Percentiles rank a stretch among this genome's conserved stretches.
phyloP scores from a whole-genome alignment of 176 grass and related monocot species.

The Urochloa ruziziensis region DNA sequence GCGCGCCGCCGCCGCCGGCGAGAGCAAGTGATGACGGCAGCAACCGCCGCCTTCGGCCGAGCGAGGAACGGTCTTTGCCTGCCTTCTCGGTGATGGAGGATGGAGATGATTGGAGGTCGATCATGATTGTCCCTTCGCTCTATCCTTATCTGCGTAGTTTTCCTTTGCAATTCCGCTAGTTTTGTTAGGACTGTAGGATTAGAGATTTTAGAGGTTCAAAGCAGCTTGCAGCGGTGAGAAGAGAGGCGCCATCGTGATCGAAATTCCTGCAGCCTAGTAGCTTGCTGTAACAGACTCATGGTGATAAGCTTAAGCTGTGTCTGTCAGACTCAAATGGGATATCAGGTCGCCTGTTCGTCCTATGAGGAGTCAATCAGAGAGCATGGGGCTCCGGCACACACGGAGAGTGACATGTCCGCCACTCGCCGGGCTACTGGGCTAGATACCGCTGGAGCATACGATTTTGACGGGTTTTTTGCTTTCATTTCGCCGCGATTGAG shows the following conservation, averaged over 20 bases:
- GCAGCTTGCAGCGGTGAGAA: neutral
- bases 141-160: slow-evolving; percentile 1
- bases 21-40: neutral
- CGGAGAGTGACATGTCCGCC: neutral
- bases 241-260: neutral
- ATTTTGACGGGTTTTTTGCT: slow-evolving; percentile 1
- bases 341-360: neutral
- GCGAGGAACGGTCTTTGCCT: neutral
- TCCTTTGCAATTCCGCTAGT: slow-evolving; percentile 25
- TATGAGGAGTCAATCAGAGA: neutral
- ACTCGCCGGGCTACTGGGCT: neutral
- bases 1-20: neutral
- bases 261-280: slow-evolving; percentile 8
- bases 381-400: neutral
- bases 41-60: neutral
- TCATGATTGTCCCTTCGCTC: slow-evolving; percentile 30
- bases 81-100: neutral
- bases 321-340: neutral
- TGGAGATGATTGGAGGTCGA: slow-evolving; percentile 28
- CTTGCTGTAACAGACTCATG: slow-evolving; percentile 9
- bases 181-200: slow-evolving; percentile 44
- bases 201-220: slow-evolving; percentile 42
- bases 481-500: neutral
- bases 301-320: neutral
- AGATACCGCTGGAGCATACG: neutral